Conservation (phyloP, 2,329 filamentous ascomycete species). For the Plenodomus lindquistii region DNA sequence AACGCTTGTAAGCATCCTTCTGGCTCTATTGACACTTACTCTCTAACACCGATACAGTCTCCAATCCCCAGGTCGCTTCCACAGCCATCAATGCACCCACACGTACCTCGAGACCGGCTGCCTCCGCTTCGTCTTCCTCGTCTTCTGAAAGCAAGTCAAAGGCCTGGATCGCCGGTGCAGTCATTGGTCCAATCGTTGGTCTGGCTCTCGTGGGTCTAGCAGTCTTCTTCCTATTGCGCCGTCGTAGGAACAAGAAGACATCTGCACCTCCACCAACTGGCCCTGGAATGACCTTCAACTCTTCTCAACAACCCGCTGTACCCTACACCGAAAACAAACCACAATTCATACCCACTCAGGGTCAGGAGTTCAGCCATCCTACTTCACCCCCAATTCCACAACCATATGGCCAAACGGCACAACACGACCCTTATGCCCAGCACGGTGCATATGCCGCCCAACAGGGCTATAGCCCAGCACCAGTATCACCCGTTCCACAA, state of each 20-base stretch:
- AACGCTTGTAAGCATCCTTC: constrained; percentile 1
- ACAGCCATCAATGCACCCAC: not conserved
- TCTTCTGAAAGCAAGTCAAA: constrained; percentile 16
- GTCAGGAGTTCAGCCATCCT: not conserved
- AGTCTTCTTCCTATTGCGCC: constrained; percentile 31
- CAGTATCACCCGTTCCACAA: constrained; percentile 17
- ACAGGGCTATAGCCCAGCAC: constrained; percentile 2
- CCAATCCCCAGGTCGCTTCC: not conserved
- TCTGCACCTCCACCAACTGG: constrained; percentile 7
- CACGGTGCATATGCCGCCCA: constrained; percentile 6
- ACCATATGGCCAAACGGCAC: constrained; percentile 1
- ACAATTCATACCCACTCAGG: constrained; percentile 3
- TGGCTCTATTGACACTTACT: not conserved
- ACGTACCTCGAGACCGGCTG: not conserved
- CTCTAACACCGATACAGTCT: constrained; percentile 1
- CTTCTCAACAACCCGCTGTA: constrained; percentile 15
- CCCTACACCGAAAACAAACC: constrained; percentile 24
- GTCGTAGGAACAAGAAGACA: constrained; percentile 23
- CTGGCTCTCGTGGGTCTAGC: constrained; percentile 27
- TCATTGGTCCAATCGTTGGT: constrained; percentile 29
- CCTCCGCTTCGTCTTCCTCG: not conserved
- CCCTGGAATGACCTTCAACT: constrained; percentile 13
- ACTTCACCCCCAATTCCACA: constrained; percentile 4
- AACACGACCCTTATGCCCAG: constrained; percentile 3
- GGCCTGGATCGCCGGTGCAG: constrained; percentile 36